Evolutionary conservation across 805 yeast genomes (phyloP).

Genomic region (Myxozyma mucilagina): DNA sequence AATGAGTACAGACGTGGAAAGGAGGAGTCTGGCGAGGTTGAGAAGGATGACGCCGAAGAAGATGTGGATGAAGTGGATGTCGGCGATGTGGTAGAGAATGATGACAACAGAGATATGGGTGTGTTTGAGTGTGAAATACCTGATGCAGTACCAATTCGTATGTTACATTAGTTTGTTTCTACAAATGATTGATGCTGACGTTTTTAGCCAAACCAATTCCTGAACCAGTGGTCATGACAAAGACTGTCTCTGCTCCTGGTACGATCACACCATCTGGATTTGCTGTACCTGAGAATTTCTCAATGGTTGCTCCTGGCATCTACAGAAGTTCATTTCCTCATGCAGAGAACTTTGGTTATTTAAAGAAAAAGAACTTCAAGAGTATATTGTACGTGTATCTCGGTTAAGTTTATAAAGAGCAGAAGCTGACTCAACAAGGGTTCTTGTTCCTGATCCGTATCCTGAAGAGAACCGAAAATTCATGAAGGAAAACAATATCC

Average conservation of each 20-base stretch:
- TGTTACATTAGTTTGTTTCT: background rate
- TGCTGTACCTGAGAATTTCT: slow-evolving; percentile 78
- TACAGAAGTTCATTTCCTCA: slow-evolving; percentile 91
- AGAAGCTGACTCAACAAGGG: slow-evolving; percentile 35
- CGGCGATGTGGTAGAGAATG: background rate
- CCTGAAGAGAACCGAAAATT: slow-evolving; percentile 75
- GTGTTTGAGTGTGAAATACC: slow-evolving; percentile 2
- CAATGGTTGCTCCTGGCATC: slow-evolving; percentile 73
- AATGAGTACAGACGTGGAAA: background rate
- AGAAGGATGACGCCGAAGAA: background rate
- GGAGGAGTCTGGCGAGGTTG: background rate
- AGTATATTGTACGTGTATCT: slow-evolving; percentile 51
- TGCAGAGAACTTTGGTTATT: slow-evolving; percentile 72
- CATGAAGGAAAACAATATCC: slow-evolving; percentile 58
- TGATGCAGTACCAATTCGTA: background rate
- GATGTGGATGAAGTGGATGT: background rate
- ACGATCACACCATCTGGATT: background rate
- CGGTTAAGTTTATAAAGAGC: background rate
- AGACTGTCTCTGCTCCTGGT: background rate
- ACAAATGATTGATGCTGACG: background rate
- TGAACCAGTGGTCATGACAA: background rate
- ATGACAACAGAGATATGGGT: slow-evolving; percentile 5
- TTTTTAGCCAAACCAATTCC: background rate
- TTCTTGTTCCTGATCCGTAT: slow-evolving; percentile 88
- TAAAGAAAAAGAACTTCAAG: slow-evolving; percentile 62